Evolutionary conservation across 495 filamentous ascomycete genomes (phyloP), one percentile per base, ranked within the genome.

Genomic region (Penicillium macrosclerotiorum): DNA sequence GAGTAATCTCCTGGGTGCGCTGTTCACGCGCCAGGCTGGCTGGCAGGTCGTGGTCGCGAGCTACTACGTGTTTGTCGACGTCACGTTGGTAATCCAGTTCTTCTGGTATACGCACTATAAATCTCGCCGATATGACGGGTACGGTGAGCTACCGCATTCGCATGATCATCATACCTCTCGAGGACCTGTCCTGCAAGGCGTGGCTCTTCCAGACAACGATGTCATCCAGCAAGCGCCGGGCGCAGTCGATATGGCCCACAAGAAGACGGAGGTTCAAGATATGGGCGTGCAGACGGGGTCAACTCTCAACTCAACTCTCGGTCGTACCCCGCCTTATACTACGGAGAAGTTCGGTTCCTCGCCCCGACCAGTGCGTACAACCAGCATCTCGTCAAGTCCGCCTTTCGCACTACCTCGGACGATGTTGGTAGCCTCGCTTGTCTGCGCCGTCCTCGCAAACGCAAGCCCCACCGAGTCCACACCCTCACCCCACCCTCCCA

Each of bases 11-110:
- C 52, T 85, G 1, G 85, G 85, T 5, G 81, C 81, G 0, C 37
- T 86, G 4, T 74, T 85, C 50, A 88, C 85, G 9, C 60, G 72
- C 4, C 85, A 89, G 57, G 85, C 85, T 20, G 67, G 64, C 36
- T 89, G 86, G 79, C 85, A 89, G 66, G 79, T 85, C 26, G 71
- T 84, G 13, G 71, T 88, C 20, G 85, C 82, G 4, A 60, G 58
- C 11, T 89, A 89, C 62, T 89, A 88, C 51, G 81, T 84, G 23
- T 73, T 74, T 6, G 85, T 89, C 1, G 85, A 89, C 54, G 47
- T 82, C 4, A 67, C 75, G 3, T 68, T 89, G 18, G 77, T 83
- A 3, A 59, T 66, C 22, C 85, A 89, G 62, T 88, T 80, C 59
- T 63, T 83, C 39, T 89, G 85, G 83, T 89, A 88, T 42, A 78